Evolutionary conservation across 257 asterid genomes (phyloP).

Genomic region (Penstemon barbatus): DNA sequence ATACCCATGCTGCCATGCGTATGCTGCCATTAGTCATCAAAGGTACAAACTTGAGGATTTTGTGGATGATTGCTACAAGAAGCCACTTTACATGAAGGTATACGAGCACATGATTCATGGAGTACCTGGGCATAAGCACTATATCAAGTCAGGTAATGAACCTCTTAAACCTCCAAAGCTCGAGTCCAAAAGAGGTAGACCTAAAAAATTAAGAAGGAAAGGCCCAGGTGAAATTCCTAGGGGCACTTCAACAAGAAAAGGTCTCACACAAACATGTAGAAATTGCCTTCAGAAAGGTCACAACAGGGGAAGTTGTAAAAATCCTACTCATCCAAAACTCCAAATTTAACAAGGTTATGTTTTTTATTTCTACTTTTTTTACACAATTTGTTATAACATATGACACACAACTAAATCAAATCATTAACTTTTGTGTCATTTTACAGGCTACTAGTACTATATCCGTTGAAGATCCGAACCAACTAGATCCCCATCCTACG

Average conservation of each 20-base stretch:
- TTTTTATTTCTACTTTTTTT: too few relatives aligned
- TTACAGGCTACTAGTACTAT: too few relatives aligned
- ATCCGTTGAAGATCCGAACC: too few relatives aligned
- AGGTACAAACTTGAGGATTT: background rate
- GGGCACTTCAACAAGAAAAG: background rate
- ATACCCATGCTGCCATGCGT: background rate
- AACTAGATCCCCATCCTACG: too few relatives aligned
- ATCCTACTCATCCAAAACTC: background rate
- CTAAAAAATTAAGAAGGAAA: too few relatives aligned
- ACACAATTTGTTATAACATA: too few relatives aligned
- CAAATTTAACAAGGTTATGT: background rate
- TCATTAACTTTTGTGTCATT: too few relatives aligned
- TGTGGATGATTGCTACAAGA: background rate
- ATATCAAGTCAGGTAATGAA: background rate
- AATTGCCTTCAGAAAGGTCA: background rate
- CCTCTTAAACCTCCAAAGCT: background rate
- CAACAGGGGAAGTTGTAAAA: background rate
- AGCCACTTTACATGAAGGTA: background rate
- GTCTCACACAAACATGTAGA: background rate
- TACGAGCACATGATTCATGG: slow-evolving; percentile 8
- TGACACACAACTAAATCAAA: too few relatives aligned
- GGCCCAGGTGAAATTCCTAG: too few relatives aligned
- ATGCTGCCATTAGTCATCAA: background rate
- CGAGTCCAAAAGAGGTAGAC: background rate
- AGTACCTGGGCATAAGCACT: background rate